These are phyloP conservation scores for Boletus sp. DNA, from an alignment of 1,284 basidiomycete genomes.

Conservation along the genomic window DNA sequence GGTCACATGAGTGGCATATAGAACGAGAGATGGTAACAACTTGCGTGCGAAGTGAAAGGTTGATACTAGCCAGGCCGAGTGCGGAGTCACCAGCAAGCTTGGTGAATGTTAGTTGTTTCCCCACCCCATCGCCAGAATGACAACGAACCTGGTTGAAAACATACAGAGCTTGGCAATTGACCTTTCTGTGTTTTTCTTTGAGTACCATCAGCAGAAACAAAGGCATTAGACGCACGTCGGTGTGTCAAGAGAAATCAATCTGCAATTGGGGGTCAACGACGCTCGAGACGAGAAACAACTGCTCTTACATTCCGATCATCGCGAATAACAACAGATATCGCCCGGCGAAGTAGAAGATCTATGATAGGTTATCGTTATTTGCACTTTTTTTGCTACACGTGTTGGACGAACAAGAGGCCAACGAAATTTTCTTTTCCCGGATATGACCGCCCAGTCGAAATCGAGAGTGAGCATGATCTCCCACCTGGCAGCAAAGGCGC, in stretches of 20 bases:
- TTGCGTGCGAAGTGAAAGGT: slow-evolving; percentile 36
- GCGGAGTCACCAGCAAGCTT: slow-evolving; percentile 36
- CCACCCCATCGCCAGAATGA: neutral
- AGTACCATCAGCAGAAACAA: neutral
- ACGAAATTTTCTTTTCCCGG: slow-evolving; percentile 31
- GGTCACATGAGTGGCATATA: neutral
- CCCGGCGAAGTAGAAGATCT: slow-evolving; percentile 33
- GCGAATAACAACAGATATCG: slow-evolving; percentile 35
- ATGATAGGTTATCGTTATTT: neutral
- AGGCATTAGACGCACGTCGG: slow-evolving; percentile 18
- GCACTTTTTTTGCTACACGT: neutral
- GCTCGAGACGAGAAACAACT: neutral
- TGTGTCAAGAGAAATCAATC: slow-evolving; percentile 31
- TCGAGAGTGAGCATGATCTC: slow-evolving; percentile 32
- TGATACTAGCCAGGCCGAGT: slow-evolving; percentile 35
- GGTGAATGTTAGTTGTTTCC: neutral
- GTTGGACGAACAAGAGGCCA: slow-evolving; percentile 32
- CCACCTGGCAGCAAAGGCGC: slow-evolving; percentile 20
- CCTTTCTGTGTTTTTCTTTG: slow-evolving; percentile 7
- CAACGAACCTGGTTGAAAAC: slow-evolving; percentile 34
- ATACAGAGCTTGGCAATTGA: slow-evolving; percentile 33
- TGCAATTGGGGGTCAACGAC: slow-evolving; percentile 14
- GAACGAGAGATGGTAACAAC: neutral
- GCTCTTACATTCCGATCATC: slow-evolving; percentile 32
- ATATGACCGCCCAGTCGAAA: slow-evolving; percentile 33